These are phyloP conservation scores for Zea mays DNA, from an alignment of 176 grass and related monocot genomes.

Conservation along the genomic window DNA sequence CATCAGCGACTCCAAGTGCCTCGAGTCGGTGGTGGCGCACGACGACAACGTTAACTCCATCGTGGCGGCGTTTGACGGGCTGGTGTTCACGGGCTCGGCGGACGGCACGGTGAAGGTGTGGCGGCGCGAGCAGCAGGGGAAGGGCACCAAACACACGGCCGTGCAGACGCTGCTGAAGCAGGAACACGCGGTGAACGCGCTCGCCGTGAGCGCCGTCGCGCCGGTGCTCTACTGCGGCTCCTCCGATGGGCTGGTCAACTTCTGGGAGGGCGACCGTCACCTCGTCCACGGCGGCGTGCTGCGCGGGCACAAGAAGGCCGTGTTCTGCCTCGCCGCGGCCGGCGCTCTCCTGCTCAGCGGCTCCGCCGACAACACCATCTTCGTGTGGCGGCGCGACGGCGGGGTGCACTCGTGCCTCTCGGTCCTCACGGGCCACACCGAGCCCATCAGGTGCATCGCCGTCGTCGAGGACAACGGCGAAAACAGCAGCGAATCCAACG, in stretches of 20 bases:
- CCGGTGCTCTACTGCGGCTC: constrained; percentile 90
- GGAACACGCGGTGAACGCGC: constrained; percentile 82
- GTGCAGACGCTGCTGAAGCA: constrained; percentile 94
- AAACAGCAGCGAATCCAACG: neutral
- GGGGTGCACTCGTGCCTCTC: constrained; percentile 76
- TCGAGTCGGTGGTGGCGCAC: constrained; percentile 88
- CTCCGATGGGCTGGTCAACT: constrained; percentile 84
- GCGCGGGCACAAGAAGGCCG: constrained; percentile 83
- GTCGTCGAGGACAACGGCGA: constrained; percentile 57
- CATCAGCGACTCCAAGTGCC: constrained; percentile 85
- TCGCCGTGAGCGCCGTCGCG: constrained; percentile 67
- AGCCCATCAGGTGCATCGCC: constrained; percentile 85
- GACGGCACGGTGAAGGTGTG: constrained; percentile 94
- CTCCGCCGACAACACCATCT: constrained; percentile 85
- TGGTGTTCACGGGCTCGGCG: constrained; percentile 88
- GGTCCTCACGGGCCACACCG: constrained; percentile 73
- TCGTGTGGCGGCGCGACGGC: constrained; percentile 75
- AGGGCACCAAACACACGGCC: constrained; percentile 68
- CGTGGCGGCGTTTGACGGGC: constrained; percentile 69
- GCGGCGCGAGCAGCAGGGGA: constrained; percentile 68
- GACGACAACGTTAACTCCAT: constrained; percentile 90
- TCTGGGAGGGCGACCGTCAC: constrained; percentile 80
- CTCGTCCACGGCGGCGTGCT: constrained; percentile 69
- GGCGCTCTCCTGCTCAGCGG: constrained; percentile 78
- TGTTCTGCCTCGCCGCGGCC: constrained; percentile 79